Evolutionary conservation across 2,329 filamentous ascomycete genomes (phyloP).

Genomic region (Rhynchosporium graminicola): DNA sequence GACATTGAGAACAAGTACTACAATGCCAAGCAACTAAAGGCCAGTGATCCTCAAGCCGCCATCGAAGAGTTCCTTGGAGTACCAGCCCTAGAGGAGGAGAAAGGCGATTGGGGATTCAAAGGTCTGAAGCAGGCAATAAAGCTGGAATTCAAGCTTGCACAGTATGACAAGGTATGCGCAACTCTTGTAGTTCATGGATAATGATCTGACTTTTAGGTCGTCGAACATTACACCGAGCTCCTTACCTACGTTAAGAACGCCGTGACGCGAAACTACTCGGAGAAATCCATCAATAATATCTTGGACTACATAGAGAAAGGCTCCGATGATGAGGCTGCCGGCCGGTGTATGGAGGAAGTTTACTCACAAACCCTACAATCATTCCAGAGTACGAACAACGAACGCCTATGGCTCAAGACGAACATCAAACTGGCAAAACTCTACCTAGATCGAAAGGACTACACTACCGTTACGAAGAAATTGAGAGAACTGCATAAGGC

Average conservation of each 20-base stretch:
- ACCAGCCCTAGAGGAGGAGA: slow-evolving; percentile 80
- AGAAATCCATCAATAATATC: slow-evolving; percentile 99
- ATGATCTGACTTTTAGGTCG: slow-evolving; percentile 58
- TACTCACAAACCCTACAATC: slow-evolving; percentile 91
- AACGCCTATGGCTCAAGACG: slow-evolving; percentile 95
- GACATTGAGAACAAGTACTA: slow-evolving; percentile 99
- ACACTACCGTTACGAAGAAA: slow-evolving; percentile 76
- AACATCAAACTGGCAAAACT: slow-evolving; percentile 95
- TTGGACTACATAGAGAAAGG: slow-evolving; percentile 96
- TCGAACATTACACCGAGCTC: slow-evolving; percentile 90
- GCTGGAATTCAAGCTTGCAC: slow-evolving; percentile 88
- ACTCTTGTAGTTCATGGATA: neutral
- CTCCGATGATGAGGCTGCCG: slow-evolving; percentile 69
- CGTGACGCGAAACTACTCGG: slow-evolving; percentile 96
- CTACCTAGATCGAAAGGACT: slow-evolving; percentile 89
- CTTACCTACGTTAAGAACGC: slow-evolving; percentile 97
- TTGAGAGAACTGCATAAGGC: slow-evolving; percentile 85
- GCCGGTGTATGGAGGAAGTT: slow-evolving; percentile 87
- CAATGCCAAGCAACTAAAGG: slow-evolving; percentile 97
- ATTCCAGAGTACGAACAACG: slow-evolving; percentile 97
- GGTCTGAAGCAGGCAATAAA: slow-evolving; percentile 98
- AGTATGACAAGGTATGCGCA: slow-evolving; percentile 71
- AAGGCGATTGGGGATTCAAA: slow-evolving; percentile 99
- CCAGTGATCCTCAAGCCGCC: slow-evolving; percentile 80
- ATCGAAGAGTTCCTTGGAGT: slow-evolving; percentile 92